phyloP scores from a whole-genome alignment of 495 filamentous ascomycete species.

The Penicillium pulvis region DNA sequence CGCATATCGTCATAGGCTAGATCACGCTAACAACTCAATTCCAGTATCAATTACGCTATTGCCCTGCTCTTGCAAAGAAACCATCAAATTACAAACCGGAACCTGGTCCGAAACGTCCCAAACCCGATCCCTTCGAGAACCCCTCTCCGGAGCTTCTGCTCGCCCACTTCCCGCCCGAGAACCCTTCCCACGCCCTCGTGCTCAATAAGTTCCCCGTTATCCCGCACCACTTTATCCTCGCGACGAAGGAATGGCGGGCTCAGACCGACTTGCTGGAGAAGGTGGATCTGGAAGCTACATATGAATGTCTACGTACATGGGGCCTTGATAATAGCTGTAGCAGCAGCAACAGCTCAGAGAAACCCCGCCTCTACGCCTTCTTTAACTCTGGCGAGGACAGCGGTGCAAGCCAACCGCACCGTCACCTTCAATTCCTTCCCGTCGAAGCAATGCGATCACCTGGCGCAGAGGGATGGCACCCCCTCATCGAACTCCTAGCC shows the following conservation, averaged over 20 bases:
- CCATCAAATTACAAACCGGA: conserved; percentile 52
- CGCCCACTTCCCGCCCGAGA: conserved; percentile 50
- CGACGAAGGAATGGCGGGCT: conserved; percentile 63
- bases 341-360: conserved; percentile 1
- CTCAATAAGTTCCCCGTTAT: conserved; percentile 85
- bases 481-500: conserved; percentile 55
- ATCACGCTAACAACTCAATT: background rate
- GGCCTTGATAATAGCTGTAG: conserved; percentile 22
- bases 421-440: conserved; percentile 78
- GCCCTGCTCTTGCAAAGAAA: conserved; percentile 74
- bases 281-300: conserved; percentile 66
- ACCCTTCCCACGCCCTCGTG: conserved; percentile 64
- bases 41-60: conserved; percentile 81
- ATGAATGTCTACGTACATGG: conserved; percentile 67
- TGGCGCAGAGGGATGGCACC: conserved; percentile 45
- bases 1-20: background rate
- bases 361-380: conserved; percentile 64
- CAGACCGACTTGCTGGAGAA: conserved; percentile 71
- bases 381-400: conserved; percentile 79
- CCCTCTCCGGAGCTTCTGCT: conserved; percentile 65
- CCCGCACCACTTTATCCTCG: conserved; percentile 76
- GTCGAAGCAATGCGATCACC: conserved; percentile 65
- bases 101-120: conserved; percentile 36
- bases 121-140: conserved; percentile 72
- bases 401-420: conserved; percentile 79